Base-by-base conservation (phyloP, 495 filamentous ascomycete species). In the Neurospora cerealis region DNA sequence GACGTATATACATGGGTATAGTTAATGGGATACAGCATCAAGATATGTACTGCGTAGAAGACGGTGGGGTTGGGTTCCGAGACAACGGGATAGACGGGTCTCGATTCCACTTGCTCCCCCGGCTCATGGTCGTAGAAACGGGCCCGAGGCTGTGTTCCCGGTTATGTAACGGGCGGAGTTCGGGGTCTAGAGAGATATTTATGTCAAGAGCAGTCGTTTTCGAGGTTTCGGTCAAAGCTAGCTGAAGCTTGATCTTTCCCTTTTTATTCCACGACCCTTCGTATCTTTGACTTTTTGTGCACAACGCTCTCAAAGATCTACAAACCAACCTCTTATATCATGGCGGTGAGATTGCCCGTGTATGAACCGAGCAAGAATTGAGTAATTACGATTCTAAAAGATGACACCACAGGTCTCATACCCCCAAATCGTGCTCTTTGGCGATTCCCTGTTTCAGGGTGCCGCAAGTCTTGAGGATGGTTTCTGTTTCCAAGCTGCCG, bases 371-470 rank as follows among this genome's bases (percentile, higher is more conserved):
- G 28, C 28, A 66, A 28, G 54, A 66, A 28, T 34, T 9, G 54
- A 28, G 54, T 6, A 7, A 32, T 7, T 9, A 34, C 13, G 13
- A 66, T 34, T 0, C 15, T 66, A 7, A 60, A 7, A 3, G 3
- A 28, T 34, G 34, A 15, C 73, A 46, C 46, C 6, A 60, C 69
- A 81, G 83, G 78, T 78, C 71, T 79, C 84, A 5, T 85, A 86
- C 75, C 82, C 85, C 34, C 92, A 94, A 78, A 88, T 95, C 77
- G 83, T 95, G 60, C 88, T 95, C 28, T 93, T 96, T 77, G 93
- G 93, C 38, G 93, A 96, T 79, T 94, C 92, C 37, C 89, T 96
- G 76, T 90, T 92, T 32, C 88, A 96, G 77, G 81, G 84, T 42
- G 87, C 88, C 48, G 86, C 84, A 72, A 84, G 85, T 70, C 83